Evolutionary conservation across 345 rosid species (phyloP), one percentile per base, ranked within the genome.

Genomic region (Luvunga scandens): DNA sequence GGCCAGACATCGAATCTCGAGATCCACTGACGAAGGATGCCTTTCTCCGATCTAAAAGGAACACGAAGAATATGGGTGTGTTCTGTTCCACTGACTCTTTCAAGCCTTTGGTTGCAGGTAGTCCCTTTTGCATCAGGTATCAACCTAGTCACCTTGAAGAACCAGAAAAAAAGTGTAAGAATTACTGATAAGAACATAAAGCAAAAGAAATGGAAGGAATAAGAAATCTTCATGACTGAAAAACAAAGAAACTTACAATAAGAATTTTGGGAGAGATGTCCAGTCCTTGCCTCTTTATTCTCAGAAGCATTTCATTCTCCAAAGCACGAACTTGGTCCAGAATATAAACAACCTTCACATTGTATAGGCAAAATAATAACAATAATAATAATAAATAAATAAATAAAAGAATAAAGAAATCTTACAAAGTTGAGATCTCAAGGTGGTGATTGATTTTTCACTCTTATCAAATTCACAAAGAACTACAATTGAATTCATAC

Each of bases 1-100:
- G 99, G 99, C 99, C 99, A 97, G 28, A 97, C 91, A 79, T 94
- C 98, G 82, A 97, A 97, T 83, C 99, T 94, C 71, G 99, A 95
- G 83, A 95, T 90, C 99, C 99, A 95, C 65, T 94, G 89, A 77
- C 89, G 93, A 77, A 93, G 97, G 76, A 92, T 87, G 25, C 99
- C 99, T 59, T 90, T 87, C 38, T 95, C 93, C 9, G 98, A 93
- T 78, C 98, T 91, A 78, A 95, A 95, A 62, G 99, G 99, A 85
- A 95, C 97, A 66, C 98, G 85, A 65, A 95, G 81, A 77, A 95
- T 93, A 81, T 88, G 89, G 2, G 97, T 83, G 79, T 95, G 87
- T 67, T 95, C 95, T 7, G 99, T 91, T 83, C 99, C 99, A 33
- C 90, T 88, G 50, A 95, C 98, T 87, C 97, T 92, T 89, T 95